Percentiles rank a stretch among this genome's conserved stretches.
Conservation (phyloP, 1,284 basidiomycete genomes). For the Amylostereum chailletii region DNA sequence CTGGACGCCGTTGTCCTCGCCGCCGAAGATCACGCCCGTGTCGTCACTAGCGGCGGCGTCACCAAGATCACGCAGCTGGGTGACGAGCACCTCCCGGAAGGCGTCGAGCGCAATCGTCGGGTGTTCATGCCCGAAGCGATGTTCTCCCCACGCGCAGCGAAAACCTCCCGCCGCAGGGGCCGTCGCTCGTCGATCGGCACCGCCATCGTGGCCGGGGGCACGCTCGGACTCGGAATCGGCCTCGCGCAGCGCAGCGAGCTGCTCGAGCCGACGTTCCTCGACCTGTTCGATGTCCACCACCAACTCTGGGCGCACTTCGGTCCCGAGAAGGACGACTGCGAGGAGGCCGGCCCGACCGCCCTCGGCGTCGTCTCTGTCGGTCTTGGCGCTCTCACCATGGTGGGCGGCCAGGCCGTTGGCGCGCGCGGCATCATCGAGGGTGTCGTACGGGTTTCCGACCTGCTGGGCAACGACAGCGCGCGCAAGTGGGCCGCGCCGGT, state of each 20-base stretch:
- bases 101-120: constrained; percentile 72
- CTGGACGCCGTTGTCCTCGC: constrained; percentile 77
- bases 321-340: constrained; percentile 30
- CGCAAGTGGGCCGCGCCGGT: constrained; percentile 87
- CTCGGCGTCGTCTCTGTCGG: constrained; percentile 72
- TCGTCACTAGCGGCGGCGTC: constrained; percentile 64
- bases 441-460: constrained; percentile 62
- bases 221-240: constrained; percentile 68
- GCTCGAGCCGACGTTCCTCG: constrained; percentile 67
- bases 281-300: constrained; percentile 86
- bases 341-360: constrained; percentile 52
- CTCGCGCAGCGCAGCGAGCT: constrained; percentile 62
- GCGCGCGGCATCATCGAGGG: constrained; percentile 74
- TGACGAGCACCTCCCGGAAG: constrained; percentile 73
- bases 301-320: constrained; percentile 64
- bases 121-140: constrained; percentile 95
- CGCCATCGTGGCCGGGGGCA: constrained; percentile 62
- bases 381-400: constrained; percentile 83
- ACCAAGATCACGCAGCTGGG: constrained; percentile 63
- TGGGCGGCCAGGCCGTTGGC: constrained; percentile 75
- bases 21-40: constrained; percentile 81
- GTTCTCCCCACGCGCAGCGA: constrained; percentile 60
- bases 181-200: constrained; percentile 37
- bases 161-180: constrained; percentile 35
- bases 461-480: constrained; percentile 76